These are phyloP conservation scores for Clarireedia hainanense DNA, from an alignment of 2,329 filamentous ascomycete genomes.

Conservation along the genomic window DNA sequence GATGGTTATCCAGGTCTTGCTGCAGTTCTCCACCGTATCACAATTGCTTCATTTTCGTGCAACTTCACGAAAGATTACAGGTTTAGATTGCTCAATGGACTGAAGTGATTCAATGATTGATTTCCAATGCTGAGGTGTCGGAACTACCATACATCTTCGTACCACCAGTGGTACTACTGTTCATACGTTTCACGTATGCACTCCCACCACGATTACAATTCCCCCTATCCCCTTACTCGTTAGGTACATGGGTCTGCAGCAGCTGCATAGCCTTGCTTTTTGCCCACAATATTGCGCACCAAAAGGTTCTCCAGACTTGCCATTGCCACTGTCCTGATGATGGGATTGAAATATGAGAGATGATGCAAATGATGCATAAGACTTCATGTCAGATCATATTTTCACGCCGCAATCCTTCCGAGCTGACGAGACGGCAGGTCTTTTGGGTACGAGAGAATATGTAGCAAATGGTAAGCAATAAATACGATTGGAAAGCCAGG, in stretches of 20 bases:
- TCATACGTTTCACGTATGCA: conserved; percentile 2
- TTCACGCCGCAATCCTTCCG: neutral
- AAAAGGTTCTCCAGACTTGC: neutral
- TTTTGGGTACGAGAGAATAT: neutral
- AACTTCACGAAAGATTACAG: neutral
- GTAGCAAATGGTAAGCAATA: neutral
- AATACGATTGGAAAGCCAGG: neutral
- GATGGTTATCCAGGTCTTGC: no score
- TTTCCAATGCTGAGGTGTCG: neutral
- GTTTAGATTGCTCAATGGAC: no score
- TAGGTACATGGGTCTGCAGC: conserved; percentile 1
- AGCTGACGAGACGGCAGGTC: neutral
- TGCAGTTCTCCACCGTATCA: neutral
- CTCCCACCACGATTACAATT: neutral
- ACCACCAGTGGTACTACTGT: conserved; percentile 3
- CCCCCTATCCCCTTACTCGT: conserved; percentile 5
- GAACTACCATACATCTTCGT: neutral
- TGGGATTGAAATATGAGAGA: neutral
- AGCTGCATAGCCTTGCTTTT: neutral
- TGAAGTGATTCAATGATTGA: neutral
- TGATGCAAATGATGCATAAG: neutral
- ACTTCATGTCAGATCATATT: neutral
- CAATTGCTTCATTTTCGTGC: neutral
- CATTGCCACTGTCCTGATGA: neutral
- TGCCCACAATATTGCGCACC: neutral